These are phyloP conservation scores for Camillea tinctor DNA, from an alignment of 2,329 filamentous ascomycete genomes.

Conservation along the genomic window DNA sequence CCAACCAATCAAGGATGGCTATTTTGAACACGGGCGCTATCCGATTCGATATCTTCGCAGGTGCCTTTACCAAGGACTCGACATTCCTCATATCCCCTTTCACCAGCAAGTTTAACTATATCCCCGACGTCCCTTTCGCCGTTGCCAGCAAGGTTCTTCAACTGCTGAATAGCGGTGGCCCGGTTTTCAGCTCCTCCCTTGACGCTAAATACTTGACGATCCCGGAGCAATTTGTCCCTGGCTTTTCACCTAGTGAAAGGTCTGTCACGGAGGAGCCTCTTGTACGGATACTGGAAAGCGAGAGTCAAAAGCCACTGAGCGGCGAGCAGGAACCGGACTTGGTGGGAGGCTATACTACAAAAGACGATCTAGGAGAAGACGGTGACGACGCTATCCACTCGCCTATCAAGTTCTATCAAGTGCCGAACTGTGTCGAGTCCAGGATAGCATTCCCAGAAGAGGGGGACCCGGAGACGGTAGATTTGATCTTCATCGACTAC, in stretches of 20 bases:
- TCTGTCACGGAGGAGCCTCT: conserved; percentile 3
- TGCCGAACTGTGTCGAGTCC: conserved; percentile 82
- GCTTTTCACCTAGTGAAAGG: conserved; percentile 9
- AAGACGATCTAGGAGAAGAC: conserved; percentile 76
- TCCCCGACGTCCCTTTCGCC: conserved; percentile 78
- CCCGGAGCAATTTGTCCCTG: conserved; percentile 42
- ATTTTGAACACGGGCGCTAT: conserved; percentile 89
- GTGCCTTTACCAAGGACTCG: conserved; percentile 83
- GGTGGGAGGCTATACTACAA: conserved; percentile 76
- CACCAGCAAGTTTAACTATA: conserved; percentile 70
- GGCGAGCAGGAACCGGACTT: conserved; percentile 25
- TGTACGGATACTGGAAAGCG: conserved; percentile 12
- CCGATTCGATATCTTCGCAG: conserved; percentile 94
- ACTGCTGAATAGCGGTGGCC: conserved; percentile 55
- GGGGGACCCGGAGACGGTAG: conserved; percentile 67
- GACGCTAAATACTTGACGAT: conserved; percentile 48
- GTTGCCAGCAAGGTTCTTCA: conserved; percentile 68
- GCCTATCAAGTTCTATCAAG: conserved; percentile 68
- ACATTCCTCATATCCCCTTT: conserved; percentile 89
- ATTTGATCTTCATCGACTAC: conserved; percentile 90
- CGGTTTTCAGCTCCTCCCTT: conserved; percentile 42
- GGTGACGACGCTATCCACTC: conserved; percentile 89
- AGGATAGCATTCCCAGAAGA: conserved; percentile 59
- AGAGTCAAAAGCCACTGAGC: conserved; percentile 20
- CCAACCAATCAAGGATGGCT: conserved; percentile 64